Conservation (phyloP, 345 rosid genomes). For the Passiflora organensis region DNA sequence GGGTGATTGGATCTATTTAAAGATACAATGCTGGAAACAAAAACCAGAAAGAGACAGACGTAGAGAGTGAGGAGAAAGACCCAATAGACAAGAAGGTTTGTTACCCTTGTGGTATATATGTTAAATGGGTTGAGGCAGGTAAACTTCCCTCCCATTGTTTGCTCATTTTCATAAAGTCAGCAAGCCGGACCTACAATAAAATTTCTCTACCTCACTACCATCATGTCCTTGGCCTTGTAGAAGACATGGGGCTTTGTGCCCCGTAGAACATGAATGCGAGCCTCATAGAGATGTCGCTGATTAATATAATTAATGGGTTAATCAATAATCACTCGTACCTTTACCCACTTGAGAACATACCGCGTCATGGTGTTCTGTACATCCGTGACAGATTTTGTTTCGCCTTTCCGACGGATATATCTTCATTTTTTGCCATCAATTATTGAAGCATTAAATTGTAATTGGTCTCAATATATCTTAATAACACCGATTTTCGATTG, state of each 20-base stretch:
- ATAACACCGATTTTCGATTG: no score
- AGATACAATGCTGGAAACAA: slow-evolving; percentile 32
- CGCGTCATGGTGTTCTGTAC: no score
- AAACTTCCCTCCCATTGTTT: slow-evolving; percentile 44
- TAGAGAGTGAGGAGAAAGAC: slow-evolving; percentile 17
- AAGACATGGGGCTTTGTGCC: slow-evolving; percentile 36
- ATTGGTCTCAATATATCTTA: no score
- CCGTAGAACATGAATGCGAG: not conserved
- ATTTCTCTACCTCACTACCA: slow-evolving; percentile 44
- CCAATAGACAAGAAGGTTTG: slow-evolving; percentile 29
- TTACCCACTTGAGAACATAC: no score
- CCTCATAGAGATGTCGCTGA: no score
- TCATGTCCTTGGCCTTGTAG: slow-evolving; percentile 23
- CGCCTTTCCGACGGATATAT: not conserved
- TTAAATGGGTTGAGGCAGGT: slow-evolving; percentile 42
- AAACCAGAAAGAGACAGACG: not conserved
- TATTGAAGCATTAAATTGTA: no score
- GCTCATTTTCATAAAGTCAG: slow-evolving; percentile 48
- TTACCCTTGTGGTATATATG: slow-evolving; percentile 44
- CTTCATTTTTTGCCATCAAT: not conserved
- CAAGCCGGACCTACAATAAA: no score
- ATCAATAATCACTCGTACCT: slow-evolving; percentile 13
- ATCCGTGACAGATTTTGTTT: no score
- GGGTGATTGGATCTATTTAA: slow-evolving; percentile 35
- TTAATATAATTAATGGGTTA: no score